Evolutionary conservation across 352 stramenopile species (phyloP).

Genomic region (Pythium aquatile): DNA sequence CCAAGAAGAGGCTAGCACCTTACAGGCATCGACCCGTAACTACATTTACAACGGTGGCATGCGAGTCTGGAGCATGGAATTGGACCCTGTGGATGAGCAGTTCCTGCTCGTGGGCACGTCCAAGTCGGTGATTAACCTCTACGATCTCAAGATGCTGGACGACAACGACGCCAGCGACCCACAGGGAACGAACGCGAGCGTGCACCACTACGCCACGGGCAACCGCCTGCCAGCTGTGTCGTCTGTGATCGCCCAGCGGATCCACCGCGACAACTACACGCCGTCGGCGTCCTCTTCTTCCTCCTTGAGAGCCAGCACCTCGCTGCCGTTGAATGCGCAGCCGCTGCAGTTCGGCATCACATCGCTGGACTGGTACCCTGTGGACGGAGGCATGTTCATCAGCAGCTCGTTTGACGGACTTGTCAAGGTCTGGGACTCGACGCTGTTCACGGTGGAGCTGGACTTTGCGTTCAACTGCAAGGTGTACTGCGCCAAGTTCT

Average conservation of each 20-base stretch:
- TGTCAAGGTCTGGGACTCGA: constrained; percentile 77
- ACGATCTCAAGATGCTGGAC: constrained; percentile 57
- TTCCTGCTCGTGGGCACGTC: constrained; percentile 61
- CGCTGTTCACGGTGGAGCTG: constrained; percentile 63
- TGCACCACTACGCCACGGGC: constrained; percentile 33
- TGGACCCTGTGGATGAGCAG: constrained; percentile 59
- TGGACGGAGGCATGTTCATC: constrained; percentile 81
- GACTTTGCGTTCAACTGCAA: constrained; percentile 58
- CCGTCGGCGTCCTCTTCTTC: background rate
- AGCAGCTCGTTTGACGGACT: constrained; percentile 67
- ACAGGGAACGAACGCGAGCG: background rate
- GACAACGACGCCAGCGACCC: constrained; percentile 34
- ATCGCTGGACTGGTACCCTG: constrained; percentile 84
- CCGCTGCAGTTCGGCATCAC: constrained; percentile 61
- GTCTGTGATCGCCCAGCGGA: constrained; percentile 15
- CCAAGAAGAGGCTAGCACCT: constrained; percentile 21
- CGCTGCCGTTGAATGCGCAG: background rate
- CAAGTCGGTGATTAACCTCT: constrained; percentile 58
- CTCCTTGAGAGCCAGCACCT: background rate
- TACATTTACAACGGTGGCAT: constrained; percentile 64
- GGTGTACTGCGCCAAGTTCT: constrained; percentile 72
- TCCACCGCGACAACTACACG: background rate
- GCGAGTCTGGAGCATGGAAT: constrained; percentile 56
- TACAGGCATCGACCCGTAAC: constrained; percentile 38
- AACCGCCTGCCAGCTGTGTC: constrained; percentile 35